Conservation (phyloP, 2,329 filamentous ascomycete genomes). For the Diaporthe sp. region DNA sequence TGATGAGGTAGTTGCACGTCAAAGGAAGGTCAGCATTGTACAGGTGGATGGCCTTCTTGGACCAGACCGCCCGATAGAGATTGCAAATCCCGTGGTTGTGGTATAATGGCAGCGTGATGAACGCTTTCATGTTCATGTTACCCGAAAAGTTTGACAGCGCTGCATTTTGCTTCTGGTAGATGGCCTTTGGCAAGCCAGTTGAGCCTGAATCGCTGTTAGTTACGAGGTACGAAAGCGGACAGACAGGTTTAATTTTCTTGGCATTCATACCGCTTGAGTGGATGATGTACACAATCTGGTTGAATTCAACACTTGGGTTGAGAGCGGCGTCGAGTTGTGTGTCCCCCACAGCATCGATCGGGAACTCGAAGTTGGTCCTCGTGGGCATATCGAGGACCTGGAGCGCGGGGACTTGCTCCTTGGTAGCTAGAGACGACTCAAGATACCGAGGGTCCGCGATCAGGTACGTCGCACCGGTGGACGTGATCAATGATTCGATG, state of each 20-base stretch:
- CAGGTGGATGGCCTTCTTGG: conserved; percentile 64
- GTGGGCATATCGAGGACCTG: conserved; percentile 48
- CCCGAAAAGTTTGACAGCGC: conserved; percentile 62
- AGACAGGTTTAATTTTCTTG: no score
- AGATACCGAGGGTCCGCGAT: conserved; percentile 47
- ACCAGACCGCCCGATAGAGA: conserved; percentile 66
- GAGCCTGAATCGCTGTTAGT: conserved; percentile 59
- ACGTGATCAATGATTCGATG: conserved; percentile 49
- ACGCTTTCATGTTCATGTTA: conserved; percentile 58
- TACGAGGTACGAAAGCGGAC: background rate
- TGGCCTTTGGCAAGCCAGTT: conserved; percentile 74
- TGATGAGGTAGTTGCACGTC: conserved; percentile 62
- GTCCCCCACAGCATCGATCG: conserved; percentile 49
- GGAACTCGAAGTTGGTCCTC: conserved; percentile 49
- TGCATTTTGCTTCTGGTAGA: conserved; percentile 68
- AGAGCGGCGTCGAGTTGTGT: conserved; percentile 51
- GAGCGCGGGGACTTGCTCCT: conserved; percentile 42
- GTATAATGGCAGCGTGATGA: conserved; percentile 70
- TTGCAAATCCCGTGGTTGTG: conserved; percentile 72
- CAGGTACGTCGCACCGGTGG: conserved; percentile 47
- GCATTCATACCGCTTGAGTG: conserved; percentile 52
- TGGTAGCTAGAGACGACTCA: conserved; percentile 44
- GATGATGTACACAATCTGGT: conserved; percentile 49
- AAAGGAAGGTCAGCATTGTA: conserved; percentile 70
- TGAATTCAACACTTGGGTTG: conserved; percentile 46